Evolutionary conservation across 805 yeast genomes (phyloP), one percentile per base, ranked within the genome.

Genomic region (Kuraishia ogatae): DNA sequence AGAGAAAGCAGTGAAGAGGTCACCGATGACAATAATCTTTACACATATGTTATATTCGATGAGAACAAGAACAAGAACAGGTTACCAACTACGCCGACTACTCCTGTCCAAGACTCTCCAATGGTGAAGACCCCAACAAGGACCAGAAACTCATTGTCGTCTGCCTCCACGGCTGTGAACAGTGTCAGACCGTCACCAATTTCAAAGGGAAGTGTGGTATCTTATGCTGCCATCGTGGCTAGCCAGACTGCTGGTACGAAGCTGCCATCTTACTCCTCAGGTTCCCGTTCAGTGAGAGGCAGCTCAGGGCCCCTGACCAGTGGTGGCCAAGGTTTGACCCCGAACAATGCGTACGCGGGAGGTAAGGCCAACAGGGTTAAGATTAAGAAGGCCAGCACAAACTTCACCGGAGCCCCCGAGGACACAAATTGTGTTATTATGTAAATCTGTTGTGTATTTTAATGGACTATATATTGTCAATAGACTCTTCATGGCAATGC

Each of bases 401-500:
- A 35, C 43, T 35, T 35, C 43, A 35, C 43, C 13, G 43, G 43
- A 35, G 43, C 43, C n/a, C 50, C 50, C 5, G 26, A 47, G 26
- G 50, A 47, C 50, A 21, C 50, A 10, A 47, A 47, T 22, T 47
- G 50, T 47, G 50, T 47, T 21, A 47, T 47, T 23, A 47, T 47
- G 50, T 47, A 35, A 15, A 35, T 35, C 13, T 10, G 15, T 35
- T 35, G 17, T 35, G 43, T 35, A 35, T 35, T 35, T 35, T 35
- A 8, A 11, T 26, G 29, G 29, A 35, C 43, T 35, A 35, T 35
- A 26, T 26, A 10, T 26, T 26, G 17, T 7, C 17, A 35, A 35
- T 35, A 35, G 6, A 13, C 2, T 8, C 13, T 35, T 35, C 4
- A 15, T 8, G 43, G 15, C 13, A 8, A 35, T 26, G 5, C 29